Conservation (phyloP, 1,284 basidiomycete genomes). For the Neonothopanus nambi region DNA sequence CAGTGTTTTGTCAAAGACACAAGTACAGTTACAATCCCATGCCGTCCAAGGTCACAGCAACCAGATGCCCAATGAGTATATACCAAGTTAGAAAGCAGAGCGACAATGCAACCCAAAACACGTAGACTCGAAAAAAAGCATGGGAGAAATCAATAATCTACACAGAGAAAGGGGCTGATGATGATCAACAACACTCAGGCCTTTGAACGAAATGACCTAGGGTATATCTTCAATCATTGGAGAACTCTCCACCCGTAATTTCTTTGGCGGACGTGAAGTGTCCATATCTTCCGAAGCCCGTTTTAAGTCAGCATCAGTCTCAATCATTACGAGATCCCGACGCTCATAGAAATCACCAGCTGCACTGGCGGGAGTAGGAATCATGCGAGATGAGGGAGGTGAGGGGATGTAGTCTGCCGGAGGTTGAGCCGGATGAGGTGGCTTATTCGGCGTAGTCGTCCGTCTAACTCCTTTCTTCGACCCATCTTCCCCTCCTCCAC, state of each 20-base stretch:
- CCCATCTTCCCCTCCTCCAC: conserved; percentile 25
- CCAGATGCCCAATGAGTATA: conserved; percentile 27
- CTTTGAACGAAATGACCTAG: conserved; percentile 5
- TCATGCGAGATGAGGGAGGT: conserved; percentile 54
- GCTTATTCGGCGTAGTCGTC: conserved; percentile 45
- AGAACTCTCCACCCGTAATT: conserved; percentile 52
- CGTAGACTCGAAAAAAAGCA: background rate
- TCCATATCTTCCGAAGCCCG: conserved; percentile 43
- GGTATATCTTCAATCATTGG: conserved; percentile 22
- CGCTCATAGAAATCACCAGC: conserved; percentile 38
- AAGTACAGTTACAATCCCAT: conserved; percentile 34
- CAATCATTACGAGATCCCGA: conserved; percentile 33
- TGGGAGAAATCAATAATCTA: conserved; percentile 1
- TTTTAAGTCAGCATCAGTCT: conserved; percentile 45
- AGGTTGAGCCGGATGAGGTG: conserved; percentile 22
- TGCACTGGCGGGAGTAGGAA: conserved; percentile 46
- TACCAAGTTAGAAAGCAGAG: conserved; percentile 25
- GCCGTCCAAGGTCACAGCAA: conserved; percentile 29
- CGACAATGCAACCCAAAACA: conserved; percentile 25
- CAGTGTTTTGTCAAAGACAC: no score
- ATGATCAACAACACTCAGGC: background rate
- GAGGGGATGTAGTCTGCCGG: conserved; percentile 41
- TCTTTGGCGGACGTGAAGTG: conserved; percentile 43
- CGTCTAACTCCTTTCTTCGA: conserved; percentile 49
- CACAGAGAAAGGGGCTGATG: background rate